These are phyloP conservation scores for Thraustochytrium sp. DNA, from an alignment of 352 stramenopile species.

Conservation along the genomic window DNA sequence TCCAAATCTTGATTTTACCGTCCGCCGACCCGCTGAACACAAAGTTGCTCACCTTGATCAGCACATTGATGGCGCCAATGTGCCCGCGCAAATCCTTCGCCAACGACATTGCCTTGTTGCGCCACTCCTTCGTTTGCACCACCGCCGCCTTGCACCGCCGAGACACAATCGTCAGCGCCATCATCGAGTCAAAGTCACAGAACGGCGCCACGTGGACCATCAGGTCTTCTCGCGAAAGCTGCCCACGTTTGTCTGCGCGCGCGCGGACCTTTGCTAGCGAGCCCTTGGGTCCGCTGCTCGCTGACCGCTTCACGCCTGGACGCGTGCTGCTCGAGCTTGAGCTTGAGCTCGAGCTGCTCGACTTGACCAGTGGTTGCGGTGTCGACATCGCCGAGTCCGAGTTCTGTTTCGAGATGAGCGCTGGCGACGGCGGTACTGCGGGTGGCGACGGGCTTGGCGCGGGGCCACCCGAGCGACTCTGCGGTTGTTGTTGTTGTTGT, in stretches of 20 bases:
- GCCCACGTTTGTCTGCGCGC: background rate
- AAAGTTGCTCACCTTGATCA: conserved; percentile 26
- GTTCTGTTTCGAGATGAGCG: background rate
- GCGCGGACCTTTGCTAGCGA: background rate
- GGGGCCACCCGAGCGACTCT: background rate
- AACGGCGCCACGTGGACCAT: background rate
- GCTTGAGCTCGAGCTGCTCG: background rate
- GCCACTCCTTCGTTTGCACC: background rate
- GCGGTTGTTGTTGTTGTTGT: background rate
- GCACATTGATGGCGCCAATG: conserved; percentile 27
- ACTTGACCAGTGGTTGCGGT: background rate
- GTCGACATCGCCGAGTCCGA: background rate
- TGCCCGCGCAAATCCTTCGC: conserved; percentile 36
- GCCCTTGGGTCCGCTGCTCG: background rate
- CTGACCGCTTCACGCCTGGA: background rate
- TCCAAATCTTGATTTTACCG: conserved; percentile 46
- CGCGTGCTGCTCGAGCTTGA: background rate
- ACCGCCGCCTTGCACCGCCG: conserved; percentile 7
- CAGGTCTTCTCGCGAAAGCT: background rate
- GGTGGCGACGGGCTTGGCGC: background rate
- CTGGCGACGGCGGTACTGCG: background rate
- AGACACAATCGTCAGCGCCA: conserved; percentile 6
- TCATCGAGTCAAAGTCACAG: background rate
- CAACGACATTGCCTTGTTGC: conserved; percentile 14
- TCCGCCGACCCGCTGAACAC: conserved; percentile 44